phyloP scores from a whole-genome alignment of 2,329 filamentous ascomycete genomes.

The Colletotrichum sp. region DNA sequence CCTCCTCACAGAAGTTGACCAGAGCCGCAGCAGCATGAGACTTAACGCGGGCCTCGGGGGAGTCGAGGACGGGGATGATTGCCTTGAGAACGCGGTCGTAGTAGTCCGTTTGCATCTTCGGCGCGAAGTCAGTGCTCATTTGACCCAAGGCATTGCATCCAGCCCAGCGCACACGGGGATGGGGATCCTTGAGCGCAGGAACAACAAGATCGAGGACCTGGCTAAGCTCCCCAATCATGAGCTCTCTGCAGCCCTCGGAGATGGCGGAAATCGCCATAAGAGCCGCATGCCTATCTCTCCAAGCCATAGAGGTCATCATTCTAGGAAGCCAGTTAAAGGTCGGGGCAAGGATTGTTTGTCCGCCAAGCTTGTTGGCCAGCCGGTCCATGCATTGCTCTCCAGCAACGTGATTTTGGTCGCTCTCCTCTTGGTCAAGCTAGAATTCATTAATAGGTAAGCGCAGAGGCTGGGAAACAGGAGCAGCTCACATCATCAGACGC shows the following conservation, averaged over 20 bases:
- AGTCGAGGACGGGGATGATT: conserved; percentile 91
- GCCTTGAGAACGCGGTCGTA: conserved; percentile 86
- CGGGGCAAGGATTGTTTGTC: conserved; percentile 87
- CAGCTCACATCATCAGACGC: conserved; percentile 81
- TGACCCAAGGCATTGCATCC: conserved; percentile 98
- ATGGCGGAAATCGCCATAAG: conserved; percentile 99
- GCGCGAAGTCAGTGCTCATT: conserved; percentile 99
- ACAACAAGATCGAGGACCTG: conserved; percentile 96
- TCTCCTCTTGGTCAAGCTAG: conserved; percentile 91
- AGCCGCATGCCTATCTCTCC: conserved; percentile 94
- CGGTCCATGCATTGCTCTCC: conserved; percentile 99
- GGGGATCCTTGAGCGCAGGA: conserved; percentile 85
- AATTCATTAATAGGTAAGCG: conserved; percentile 29
- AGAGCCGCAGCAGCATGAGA: conserved; percentile 96
- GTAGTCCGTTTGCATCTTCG: conserved; percentile 96
- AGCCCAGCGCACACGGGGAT: conserved; percentile 94
- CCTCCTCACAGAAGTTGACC: conserved; percentile 99
- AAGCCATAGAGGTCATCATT: conserved; percentile 95
- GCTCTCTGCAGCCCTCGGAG: conserved; percentile 92
- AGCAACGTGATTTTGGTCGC: conserved; percentile 95
- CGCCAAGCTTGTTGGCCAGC: conserved; percentile 94
- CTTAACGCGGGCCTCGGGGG: conserved; percentile 90
- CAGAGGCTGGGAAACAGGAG: not conserved
- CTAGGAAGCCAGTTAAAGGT: conserved; percentile 97
- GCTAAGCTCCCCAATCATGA: conserved; percentile 94